These are phyloP conservation scores for Circinella umbellata DNA, from an alignment of 371 early-diverging fungal genomes.

Conservation along the genomic window DNA sequence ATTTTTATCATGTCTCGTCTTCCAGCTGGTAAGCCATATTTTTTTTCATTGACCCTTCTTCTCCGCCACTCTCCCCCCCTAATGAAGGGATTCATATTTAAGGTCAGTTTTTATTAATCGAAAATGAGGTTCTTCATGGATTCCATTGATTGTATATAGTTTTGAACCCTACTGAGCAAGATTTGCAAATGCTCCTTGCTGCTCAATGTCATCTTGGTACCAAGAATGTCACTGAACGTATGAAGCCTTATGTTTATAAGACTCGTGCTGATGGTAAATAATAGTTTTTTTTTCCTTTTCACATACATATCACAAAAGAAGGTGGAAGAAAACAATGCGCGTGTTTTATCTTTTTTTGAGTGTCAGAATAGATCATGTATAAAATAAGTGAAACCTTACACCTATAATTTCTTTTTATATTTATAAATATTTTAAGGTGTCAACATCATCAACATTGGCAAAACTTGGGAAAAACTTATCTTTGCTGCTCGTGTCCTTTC, in stretches of 20 bases:
- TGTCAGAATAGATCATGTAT: background rate
- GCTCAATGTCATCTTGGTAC: constrained; percentile 93
- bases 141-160: constrained; percentile 21
- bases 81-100: background rate
- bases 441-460: constrained; percentile 97
- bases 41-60: background rate
- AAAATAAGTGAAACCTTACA: too few species aligned
- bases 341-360: too few species aligned
- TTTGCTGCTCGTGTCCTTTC: constrained; percentile 98
- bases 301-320: too few species aligned
- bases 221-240: constrained; percentile 89
- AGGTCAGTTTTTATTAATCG: background rate
- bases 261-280: constrained; percentile 88
- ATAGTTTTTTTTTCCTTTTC: too few species aligned
- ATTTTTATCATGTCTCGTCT: constrained; percentile 25
- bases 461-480: constrained; percentile 99
- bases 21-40: constrained; percentile 21
- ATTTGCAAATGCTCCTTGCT: constrained; percentile 90
- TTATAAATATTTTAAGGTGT: constrained; percentile 29
- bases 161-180: constrained; percentile 83
- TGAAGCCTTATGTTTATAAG: constrained; percentile 94
- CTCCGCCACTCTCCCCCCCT: background rate
- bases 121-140: background rate
- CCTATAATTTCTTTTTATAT: background rate
- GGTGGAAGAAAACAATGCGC: too few species aligned